Evolutionary conservation across 1,284 basidiomycete genomes (phyloP).

Genomic region (Microstroma glucosiphilum): DNA sequence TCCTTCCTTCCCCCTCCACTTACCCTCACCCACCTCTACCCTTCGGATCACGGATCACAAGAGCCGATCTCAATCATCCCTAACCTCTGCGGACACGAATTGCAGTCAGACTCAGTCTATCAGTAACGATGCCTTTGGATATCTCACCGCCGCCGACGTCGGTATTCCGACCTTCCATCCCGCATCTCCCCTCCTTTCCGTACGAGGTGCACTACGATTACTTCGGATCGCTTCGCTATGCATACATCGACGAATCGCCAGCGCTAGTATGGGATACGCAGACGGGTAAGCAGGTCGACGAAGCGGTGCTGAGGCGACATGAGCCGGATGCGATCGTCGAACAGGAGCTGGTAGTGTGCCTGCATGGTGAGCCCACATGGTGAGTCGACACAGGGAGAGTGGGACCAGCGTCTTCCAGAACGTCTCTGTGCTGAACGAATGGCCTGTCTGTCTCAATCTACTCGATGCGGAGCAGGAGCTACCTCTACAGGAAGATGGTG

Average conservation of each 20-base stretch:
- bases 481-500: conserved; percentile 13
- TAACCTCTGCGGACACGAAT: too few relatives aligned
- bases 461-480: neutral
- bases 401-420: neutral
- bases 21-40: too few relatives aligned
- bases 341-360: conserved; percentile 9
- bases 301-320: neutral
- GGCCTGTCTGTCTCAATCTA: neutral
- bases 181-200: neutral
- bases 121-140: too few relatives aligned
- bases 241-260: neutral
- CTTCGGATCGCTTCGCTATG: neutral
- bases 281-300: neutral
- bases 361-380: conserved; percentile 14
- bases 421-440: neutral
- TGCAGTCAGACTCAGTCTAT: too few relatives aligned
- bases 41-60: too few relatives aligned
- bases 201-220: neutral
- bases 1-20: too few relatives aligned
- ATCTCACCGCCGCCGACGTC: too few relatives aligned
- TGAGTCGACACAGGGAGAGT: neutral
- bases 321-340: neutral
- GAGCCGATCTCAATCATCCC: too few relatives aligned
- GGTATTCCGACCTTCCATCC: too few relatives aligned
- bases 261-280: neutral